Evolutionary conservation across 1,139 yeast species (phyloP).

Genomic region (Zygosaccharomyces sapae): DNA sequence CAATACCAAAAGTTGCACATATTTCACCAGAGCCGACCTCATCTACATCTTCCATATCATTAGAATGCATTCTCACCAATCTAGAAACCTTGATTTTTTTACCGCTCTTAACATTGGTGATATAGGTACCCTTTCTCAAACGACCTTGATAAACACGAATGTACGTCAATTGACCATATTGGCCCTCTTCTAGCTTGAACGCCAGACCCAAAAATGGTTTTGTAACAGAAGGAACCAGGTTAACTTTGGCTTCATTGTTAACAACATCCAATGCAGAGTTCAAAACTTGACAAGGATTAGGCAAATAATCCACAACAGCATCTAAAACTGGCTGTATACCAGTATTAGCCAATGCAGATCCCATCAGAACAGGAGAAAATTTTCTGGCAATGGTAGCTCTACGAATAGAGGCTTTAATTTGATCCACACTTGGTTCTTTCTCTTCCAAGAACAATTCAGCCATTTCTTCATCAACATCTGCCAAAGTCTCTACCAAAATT

Average conservation of each 20-base stretch:
- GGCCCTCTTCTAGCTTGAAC: constrained; percentile 96
- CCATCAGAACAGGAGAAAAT: constrained; percentile 98
- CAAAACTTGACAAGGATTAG: constrained; percentile 88
- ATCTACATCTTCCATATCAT: constrained; percentile 96
- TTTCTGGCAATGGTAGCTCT: constrained; percentile 92
- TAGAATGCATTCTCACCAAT: constrained; percentile 96
- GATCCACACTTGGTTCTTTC: constrained; percentile 75
- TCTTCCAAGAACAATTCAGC: constrained; percentile 92
- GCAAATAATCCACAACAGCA: constrained; percentile 92
- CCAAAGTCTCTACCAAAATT: constrained; percentile 81
- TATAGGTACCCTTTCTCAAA: constrained; percentile 82
- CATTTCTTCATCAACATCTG: constrained; percentile 96
- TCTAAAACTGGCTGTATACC: constrained; percentile 94
- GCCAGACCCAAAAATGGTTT: constrained; percentile 94
- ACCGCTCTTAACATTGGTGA: constrained; percentile 86
- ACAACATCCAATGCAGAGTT: constrained; percentile 83
- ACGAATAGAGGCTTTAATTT: constrained; percentile 84
- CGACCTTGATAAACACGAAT: constrained; percentile 96
- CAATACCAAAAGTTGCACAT: constrained; percentile 98
- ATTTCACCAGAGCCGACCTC: constrained; percentile 98
- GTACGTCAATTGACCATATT: constrained; percentile 94
- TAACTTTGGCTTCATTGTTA: constrained; percentile 66
- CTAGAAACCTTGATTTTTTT: constrained; percentile 93
- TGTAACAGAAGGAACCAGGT: constrained; percentile 65
- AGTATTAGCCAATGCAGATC: constrained; percentile 93